Evolutionary conservation across 805 yeast genomes (phyloP).

Genomic region (Yarrowia osloensis): DNA sequence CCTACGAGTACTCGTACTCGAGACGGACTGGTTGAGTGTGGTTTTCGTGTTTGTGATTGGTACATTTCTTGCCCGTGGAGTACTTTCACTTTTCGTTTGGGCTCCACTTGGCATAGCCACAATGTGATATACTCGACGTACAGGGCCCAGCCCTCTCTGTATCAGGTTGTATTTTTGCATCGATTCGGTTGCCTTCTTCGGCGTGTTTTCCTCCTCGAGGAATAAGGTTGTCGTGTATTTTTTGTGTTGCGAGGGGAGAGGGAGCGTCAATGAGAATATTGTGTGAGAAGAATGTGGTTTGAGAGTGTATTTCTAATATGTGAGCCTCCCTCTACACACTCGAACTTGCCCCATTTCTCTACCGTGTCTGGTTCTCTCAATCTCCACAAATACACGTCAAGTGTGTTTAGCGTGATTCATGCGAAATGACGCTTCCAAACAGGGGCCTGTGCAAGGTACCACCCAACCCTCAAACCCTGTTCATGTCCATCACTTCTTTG

Average conservation of each 20-base stretch:
- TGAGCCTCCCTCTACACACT: not conserved
- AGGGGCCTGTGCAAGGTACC: conserved; percentile 29
- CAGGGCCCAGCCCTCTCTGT: conserved; percentile 8
- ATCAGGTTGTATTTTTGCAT: not conserved
- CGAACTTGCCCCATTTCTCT: not conserved
- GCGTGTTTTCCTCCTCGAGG: not conserved
- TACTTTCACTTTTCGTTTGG: not conserved
- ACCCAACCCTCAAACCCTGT: not conserved
- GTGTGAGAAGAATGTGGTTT: not conserved
- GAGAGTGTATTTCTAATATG: not conserved
- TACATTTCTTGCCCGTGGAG: too few relatives aligned
- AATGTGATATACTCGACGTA: not conserved
- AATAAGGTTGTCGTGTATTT: not conserved
- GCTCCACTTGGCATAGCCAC: not conserved
- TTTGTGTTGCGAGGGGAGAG: not conserved
- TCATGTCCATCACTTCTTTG: not conserved
- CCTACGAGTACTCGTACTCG: too few relatives aligned
- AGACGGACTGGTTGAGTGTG: too few relatives aligned
- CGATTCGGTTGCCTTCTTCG: conserved; percentile 1
- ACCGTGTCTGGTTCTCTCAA: not conserved
- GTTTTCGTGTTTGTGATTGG: too few relatives aligned
- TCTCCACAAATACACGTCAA: not conserved
- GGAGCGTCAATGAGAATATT: not conserved
- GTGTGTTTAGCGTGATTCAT: conserved; percentile 2
- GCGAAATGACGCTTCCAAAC: conserved; percentile 13